Evolutionary conservation across 2,329 filamentous ascomycete genomes (phyloP), one percentile per base, ranked within the genome.

Genomic region (Sporothrix luriei): DNA sequence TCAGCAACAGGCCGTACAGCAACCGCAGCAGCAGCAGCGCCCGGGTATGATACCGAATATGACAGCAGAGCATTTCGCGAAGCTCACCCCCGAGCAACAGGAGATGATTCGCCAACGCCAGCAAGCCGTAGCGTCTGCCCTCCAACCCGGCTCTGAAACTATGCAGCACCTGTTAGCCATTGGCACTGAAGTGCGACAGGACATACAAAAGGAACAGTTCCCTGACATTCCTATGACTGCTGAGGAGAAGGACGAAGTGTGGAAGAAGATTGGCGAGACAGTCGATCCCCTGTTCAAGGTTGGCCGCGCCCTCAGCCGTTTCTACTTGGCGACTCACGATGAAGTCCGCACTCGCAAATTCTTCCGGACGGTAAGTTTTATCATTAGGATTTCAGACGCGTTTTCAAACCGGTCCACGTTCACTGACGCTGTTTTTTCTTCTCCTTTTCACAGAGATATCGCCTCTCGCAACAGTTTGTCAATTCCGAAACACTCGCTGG

Each of bases 391-490:
- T 19, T n/a, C 26, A 3, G 11, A 38, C 29, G 26, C 7, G 6
- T 13, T 57, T 21, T 26, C 26, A 21, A 21, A 13, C 29, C 14
- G 1, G 14, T 26, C 3, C 16, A 11, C 54, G 21, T 40, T n/a
- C 9, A 13, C 54, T 57, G 13, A 57, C 29, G 21, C 38, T 49
- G 4, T 33, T 46, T 19, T 64, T 1, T 29, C 49, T 26, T 16
- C 9, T 14, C 33, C 40, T 40, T 19, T 3, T 46, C 10, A 52
- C 74, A 89, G 86, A 84, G 86, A 71, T 77, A 81, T 38, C 84
- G 84, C 13, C 78, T 89, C 43, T 73, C 81, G 0, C 82, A 80
- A 57, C 87, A 89, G 74, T 89, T 87, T 71, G 74, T 76, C 4
- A 83, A 87, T 69, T 82, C 81, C 16, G 82, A 84, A 1, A 77